Percentiles rank a stretch among this genome's conserved stretches.
These are phyloP conservation scores for Neopestalotiopsis rosae DNA, from an alignment of 2,329 filamentous ascomycete species.

Conservation along the genomic window DNA sequence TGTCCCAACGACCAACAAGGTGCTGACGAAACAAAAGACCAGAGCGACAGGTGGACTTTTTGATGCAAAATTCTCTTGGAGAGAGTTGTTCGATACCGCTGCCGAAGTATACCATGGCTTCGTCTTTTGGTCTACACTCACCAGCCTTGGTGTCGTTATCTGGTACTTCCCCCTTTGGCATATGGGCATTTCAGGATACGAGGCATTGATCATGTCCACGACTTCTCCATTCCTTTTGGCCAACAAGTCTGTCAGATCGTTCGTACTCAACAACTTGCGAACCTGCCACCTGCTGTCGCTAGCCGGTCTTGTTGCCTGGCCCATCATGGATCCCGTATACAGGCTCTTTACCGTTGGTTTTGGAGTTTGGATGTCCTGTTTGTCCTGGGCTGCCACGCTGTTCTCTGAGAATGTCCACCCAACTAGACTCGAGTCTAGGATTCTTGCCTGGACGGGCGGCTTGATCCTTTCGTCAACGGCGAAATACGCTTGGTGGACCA, in stretches of 20 bases:
- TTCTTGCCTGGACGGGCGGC: conserved; percentile 81
- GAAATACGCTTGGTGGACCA: conserved; percentile 93
- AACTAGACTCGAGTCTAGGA: conserved; percentile 78
- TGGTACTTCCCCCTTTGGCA: conserved; percentile 99
- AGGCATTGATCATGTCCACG: conserved; percentile 85
- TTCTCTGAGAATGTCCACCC: conserved; percentile 78
- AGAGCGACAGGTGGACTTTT: conserved; percentile 75
- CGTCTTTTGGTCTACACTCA: conserved; percentile 94
- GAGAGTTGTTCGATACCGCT: conserved; percentile 76
- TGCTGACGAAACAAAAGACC: conserved; percentile 78
- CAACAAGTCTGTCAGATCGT: conserved; percentile 69
- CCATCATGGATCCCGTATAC: conserved; percentile 71
- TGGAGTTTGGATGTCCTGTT: conserved; percentile 77
- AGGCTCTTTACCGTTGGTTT: conserved; percentile 85
- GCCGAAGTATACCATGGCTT: conserved; percentile 95
- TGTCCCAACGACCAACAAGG: conserved; percentile 46
- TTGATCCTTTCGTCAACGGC: conserved; percentile 84
- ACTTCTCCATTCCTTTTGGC: conserved; percentile 81
- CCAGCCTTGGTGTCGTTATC: conserved; percentile 84
- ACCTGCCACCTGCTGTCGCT: conserved; percentile 79
- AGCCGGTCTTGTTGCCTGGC: conserved; percentile 78
- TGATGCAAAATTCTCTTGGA: conserved; percentile 73
- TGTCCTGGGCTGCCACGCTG: conserved; percentile 85
- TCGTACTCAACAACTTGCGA: conserved; percentile 72
- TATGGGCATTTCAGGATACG: conserved; percentile 98